These are phyloP conservation scores for Stephanodiscus minutulus DNA, from an alignment of 108 stramenopile genomes.

Conservation along the genomic window DNA sequence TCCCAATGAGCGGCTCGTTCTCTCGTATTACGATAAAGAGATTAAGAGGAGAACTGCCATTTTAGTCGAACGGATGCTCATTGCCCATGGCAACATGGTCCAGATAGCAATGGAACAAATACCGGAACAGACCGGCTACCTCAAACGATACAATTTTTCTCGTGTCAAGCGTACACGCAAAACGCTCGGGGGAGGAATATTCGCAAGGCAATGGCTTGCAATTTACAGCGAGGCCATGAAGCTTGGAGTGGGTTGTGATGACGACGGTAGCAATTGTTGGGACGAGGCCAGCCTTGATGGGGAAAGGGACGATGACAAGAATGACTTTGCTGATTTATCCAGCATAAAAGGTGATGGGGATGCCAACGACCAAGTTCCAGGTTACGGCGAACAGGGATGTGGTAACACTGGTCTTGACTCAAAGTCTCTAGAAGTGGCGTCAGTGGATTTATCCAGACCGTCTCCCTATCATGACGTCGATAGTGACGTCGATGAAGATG, in stretches of 20 bases:
- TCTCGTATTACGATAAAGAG: conserved; percentile 65
- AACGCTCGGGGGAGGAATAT: conserved; percentile 85
- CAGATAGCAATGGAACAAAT: conserved; percentile 52
- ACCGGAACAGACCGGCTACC: conserved; percentile 67
- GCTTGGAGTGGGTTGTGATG: conserved; percentile 55
- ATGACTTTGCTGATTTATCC: conserved; percentile 15
- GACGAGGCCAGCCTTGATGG: conserved; percentile 29
- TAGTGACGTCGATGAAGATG: conserved; percentile 10
- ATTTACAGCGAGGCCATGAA: conserved; percentile 76
- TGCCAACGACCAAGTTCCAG: not conserved
- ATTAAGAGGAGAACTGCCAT: conserved; percentile 53
- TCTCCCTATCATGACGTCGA: not conserved
- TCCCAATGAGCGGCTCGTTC: conserved; percentile 48
- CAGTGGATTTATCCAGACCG: not conserved
- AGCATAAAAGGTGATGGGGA: not conserved
- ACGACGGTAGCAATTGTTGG: conserved; percentile 38
- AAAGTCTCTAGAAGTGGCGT: conserved; percentile 4
- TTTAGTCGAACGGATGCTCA: conserved; percentile 79
- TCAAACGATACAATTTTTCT: conserved; percentile 77
- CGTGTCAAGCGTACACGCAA: conserved; percentile 76
- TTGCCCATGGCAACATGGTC: conserved; percentile 78
- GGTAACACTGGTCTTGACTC: conserved; percentile 8
- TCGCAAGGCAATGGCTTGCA: conserved; percentile 80
- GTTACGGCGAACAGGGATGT: not conserved
- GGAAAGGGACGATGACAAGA: conserved; percentile 17